Evolutionary conservation across 768 basidiomycete species (phyloP).

Genomic region (Boletus rex-veris): DNA sequence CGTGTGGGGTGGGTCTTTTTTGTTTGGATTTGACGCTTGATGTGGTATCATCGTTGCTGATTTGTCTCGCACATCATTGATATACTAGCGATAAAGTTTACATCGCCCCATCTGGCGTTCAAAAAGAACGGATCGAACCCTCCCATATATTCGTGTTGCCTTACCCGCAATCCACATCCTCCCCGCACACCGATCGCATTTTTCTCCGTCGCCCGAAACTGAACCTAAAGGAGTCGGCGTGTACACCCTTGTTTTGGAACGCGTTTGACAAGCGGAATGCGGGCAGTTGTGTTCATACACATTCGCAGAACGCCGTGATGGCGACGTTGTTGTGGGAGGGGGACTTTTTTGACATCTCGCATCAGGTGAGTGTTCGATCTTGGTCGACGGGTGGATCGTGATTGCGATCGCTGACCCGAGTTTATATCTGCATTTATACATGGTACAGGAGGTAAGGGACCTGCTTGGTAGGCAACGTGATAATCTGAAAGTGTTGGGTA

Average conservation of each 20-base stretch:
- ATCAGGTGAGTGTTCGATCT: constrained; percentile 50
- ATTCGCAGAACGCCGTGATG: constrained; percentile 89
- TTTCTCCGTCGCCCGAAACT: constrained; percentile 73
- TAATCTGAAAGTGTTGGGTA: constrained; percentile 26
- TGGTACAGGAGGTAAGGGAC: constrained; percentile 39
- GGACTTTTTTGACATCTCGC: constrained; percentile 71
- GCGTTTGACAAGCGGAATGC: constrained; percentile 77
- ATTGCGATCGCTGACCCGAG: constrained; percentile 1
- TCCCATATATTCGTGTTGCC: constrained; percentile 87
- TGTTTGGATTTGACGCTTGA: not conserved
- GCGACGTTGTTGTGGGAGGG: constrained; percentile 76
- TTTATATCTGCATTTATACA: not conserved
- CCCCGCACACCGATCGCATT: constrained; percentile 64
- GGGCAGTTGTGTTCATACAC: constrained; percentile 88
- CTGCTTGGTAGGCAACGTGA: not conserved
- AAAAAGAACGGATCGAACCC: constrained; percentile 83
- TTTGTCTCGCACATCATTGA: not conserved
- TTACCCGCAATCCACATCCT: constrained; percentile 57
- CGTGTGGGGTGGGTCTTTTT: constrained; percentile 50
- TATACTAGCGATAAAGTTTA: constrained; percentile 65
- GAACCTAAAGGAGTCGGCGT: constrained; percentile 80
- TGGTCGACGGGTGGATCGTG: not conserved
- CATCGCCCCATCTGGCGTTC: constrained; percentile 86
- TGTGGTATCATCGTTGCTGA: not conserved
- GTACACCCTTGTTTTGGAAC: constrained; percentile 91